Percentiles rank a stretch among this genome's conserved stretches.
phyloP scores from a whole-genome alignment of 805 yeast genomes.

The Yarrowia osloensis region DNA sequence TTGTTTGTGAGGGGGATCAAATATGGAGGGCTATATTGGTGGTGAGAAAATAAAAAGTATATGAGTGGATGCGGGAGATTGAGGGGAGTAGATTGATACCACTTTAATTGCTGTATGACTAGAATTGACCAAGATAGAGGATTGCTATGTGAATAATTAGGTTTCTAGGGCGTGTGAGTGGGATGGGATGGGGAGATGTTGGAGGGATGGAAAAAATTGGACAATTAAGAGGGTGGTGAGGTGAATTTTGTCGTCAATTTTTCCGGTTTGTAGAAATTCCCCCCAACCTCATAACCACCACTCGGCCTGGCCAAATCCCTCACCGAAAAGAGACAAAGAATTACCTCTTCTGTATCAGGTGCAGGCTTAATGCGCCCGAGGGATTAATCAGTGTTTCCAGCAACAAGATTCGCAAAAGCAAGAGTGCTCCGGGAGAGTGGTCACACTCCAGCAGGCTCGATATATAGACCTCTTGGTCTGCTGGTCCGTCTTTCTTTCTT shows the following conservation, averaged over 20 bases:
- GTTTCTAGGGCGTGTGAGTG: neutral
- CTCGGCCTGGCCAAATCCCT: neutral
- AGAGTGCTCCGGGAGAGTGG: neutral
- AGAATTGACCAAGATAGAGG: neutral
- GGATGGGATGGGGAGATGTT: neutral
- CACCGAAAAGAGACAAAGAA: neutral
- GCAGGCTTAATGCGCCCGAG: neutral
- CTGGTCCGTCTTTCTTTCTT: too few relatives aligned
- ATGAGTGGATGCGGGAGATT: too few relatives aligned
- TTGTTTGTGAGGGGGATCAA: neutral
- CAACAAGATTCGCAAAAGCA: neutral
- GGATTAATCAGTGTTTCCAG: constrained; percentile 11
- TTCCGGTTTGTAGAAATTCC: neutral
- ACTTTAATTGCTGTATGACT: neutral
- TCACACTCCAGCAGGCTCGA: neutral
- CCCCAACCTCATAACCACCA: neutral
- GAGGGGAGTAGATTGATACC: neutral
- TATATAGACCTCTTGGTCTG: neutral
- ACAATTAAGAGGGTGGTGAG: too few relatives aligned
- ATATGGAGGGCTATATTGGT: neutral
- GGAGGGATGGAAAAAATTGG: neutral
- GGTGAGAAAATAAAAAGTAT: neutral
- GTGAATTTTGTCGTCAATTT: neutral
- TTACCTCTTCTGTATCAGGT: neutral
- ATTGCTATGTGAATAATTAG: neutral